phyloP scores from a whole-genome alignment of 306 rosid species.

The Dicorynia guianensis region DNA sequence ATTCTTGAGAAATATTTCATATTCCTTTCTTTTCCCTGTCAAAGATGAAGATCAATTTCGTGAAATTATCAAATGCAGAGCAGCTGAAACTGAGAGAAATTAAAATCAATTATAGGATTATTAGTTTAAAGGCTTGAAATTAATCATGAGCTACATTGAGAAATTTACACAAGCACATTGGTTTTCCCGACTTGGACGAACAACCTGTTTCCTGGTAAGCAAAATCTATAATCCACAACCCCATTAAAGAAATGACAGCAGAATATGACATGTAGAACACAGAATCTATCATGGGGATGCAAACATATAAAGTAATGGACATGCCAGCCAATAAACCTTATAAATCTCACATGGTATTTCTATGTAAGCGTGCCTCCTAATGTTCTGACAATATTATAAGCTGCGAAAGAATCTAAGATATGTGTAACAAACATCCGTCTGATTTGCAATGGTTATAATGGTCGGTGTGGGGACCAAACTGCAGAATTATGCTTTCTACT shows the following conservation, averaged over 20 bases:
- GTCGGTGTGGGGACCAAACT: conserved; percentile 75
- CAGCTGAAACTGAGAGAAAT: conserved; percentile 43
- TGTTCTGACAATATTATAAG: conserved; percentile 43
- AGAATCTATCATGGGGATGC: conserved; percentile 54
- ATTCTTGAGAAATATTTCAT: too few relatives aligned
- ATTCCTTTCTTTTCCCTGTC: too few relatives aligned
- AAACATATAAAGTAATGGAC: conserved; percentile 40
- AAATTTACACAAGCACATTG: conserved; percentile 37
- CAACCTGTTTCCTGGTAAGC: conserved; percentile 47
- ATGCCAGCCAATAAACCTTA: conserved; percentile 60
- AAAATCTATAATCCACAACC: conserved; percentile 36
- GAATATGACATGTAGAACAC: conserved; percentile 38
- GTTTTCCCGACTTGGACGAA: conserved; percentile 38
- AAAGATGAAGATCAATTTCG: too few relatives aligned
- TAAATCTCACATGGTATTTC: conserved; percentile 69
- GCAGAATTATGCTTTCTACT: conserved; percentile 40
- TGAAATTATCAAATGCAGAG: neutral
- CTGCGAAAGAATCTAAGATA: conserved; percentile 52
- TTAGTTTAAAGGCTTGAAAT: conserved; percentile 40
- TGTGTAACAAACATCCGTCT: conserved; percentile 75
- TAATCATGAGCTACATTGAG: conserved; percentile 45
- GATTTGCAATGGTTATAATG: conserved; percentile 78
- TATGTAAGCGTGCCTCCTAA: conserved; percentile 53
- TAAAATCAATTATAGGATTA: neutral
- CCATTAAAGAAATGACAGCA: conserved; percentile 38